Conservation (phyloP, 805 yeast species). For the Wickerhamiella kurtzmanii region DNA sequence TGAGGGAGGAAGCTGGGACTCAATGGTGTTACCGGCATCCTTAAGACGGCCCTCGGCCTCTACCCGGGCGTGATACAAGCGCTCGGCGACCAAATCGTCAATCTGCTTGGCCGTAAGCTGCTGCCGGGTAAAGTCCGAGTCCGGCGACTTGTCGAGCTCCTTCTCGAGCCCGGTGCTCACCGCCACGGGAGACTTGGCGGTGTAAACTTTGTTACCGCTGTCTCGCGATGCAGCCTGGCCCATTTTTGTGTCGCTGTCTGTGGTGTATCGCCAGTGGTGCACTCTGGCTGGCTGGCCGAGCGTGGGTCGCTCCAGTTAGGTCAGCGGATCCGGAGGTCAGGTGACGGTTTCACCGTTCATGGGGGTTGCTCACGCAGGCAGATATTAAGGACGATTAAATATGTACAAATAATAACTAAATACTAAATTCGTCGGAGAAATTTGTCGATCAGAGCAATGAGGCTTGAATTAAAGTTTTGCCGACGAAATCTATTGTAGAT, state of each 20-base stretch:
- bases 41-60: constrained; percentile 22
- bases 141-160: constrained; percentile 23
- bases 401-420: no score
- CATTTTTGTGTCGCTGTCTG: constrained; percentile 11
- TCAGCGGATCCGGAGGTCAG: background rate
- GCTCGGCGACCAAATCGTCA: constrained; percentile 25
- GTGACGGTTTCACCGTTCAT: background rate
- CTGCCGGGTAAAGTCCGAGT: constrained; percentile 27
- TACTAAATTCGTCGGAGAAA: no score
- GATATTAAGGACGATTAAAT: no score
- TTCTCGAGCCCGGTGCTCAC: constrained; percentile 23
- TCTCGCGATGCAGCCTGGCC: constrained; percentile 21
- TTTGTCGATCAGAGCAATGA: no score
- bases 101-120: constrained; percentile 24
- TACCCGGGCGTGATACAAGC: constrained; percentile 22
- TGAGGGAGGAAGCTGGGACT: background rate
- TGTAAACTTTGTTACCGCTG: constrained; percentile 21
- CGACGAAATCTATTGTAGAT: no score
- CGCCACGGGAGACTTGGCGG: constrained; percentile 24
- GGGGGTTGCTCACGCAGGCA: background rate
- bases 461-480: no score
- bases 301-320: background rate
- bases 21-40: constrained; percentile 10
- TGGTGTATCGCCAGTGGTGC: background rate
- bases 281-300: background rate